phyloP scores from a whole-genome alignment of 140 eudicot genomes.

The Bidens hawaiensis region DNA sequence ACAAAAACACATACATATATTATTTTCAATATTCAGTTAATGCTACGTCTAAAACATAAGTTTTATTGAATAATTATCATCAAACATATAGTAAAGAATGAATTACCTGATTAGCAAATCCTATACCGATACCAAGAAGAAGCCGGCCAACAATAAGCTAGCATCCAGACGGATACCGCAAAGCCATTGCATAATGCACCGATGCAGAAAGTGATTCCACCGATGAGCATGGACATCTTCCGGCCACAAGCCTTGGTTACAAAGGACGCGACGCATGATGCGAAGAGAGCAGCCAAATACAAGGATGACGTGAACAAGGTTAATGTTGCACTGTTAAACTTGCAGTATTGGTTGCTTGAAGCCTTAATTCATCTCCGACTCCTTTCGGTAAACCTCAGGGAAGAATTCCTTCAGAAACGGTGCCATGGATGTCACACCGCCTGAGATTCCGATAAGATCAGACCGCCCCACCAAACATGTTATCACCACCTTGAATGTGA shows the following conservation, averaged over 20 bases:
- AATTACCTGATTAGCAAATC: conserved; percentile 44
- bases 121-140: conserved; percentile 39
- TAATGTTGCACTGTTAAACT: conserved; percentile 24
- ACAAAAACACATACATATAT: background rate
- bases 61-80: too few species aligned
- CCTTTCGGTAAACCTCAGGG: conserved; percentile 27
- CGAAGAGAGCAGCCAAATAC: conserved; percentile 36
- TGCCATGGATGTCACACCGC: too few species aligned
- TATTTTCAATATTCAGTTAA: too few species aligned
- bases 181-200: conserved; percentile 24
- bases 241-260: conserved; percentile 29
- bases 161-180: conserved; percentile 28
- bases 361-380: conserved; percentile 11
- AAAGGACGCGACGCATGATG: conserved; percentile 22
- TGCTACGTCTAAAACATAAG: too few species aligned
- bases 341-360: too few species aligned
- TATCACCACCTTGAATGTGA: conserved; percentile 19
- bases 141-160: conserved; percentile 34
- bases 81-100: background rate
- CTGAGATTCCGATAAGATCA: conserved; percentile 49
- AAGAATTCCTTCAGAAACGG: too few species aligned
- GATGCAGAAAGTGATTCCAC: too few species aligned
- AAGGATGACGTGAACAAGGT: conserved; percentile 46
- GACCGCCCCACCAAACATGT: conserved; percentile 45
- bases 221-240: conserved; percentile 30